Percentiles rank a stretch among this genome's conserved stretches.
phyloP scores from a whole-genome alignment of 176 grass and related monocot genomes.

The Phragmites australis region DNA sequence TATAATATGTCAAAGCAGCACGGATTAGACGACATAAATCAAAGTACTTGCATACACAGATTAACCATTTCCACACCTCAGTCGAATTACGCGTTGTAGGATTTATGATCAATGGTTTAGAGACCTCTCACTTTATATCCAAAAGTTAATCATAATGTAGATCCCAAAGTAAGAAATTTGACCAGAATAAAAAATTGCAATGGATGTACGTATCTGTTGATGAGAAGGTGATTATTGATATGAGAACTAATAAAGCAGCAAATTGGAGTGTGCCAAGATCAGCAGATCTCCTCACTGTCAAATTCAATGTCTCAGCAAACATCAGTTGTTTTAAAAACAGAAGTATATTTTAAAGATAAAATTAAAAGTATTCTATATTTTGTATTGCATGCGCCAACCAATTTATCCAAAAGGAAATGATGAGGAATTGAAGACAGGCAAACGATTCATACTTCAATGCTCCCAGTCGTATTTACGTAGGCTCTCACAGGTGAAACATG shows the following conservation, averaged over 20 bases:
- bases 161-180: neutral
- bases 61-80: neutral
- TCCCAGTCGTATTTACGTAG: too few relatives aligned
- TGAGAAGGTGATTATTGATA: neutral
- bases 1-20: neutral
- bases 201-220: neutral
- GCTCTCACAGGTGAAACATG: neutral
- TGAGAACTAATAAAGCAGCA: slow-evolving; percentile 11
- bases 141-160: neutral
- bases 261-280: neutral
- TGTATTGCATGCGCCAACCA: neutral
- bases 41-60: neutral
- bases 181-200: neutral
- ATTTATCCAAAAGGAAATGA: too few relatives aligned
- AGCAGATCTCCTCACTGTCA: neutral
- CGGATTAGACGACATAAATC: neutral
- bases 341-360: neutral
- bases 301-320: neutral
- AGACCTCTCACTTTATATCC: neutral
- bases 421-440: too few relatives aligned
- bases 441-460: too few relatives aligned
- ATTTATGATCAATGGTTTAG: neutral
- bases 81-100: too few relatives aligned
- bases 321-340: neutral
- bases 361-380: neutral